These are phyloP conservation scores for Arachnopeziza araneosa DNA, from an alignment of 2,329 filamentous ascomycete species.

Conservation along the genomic window DNA sequence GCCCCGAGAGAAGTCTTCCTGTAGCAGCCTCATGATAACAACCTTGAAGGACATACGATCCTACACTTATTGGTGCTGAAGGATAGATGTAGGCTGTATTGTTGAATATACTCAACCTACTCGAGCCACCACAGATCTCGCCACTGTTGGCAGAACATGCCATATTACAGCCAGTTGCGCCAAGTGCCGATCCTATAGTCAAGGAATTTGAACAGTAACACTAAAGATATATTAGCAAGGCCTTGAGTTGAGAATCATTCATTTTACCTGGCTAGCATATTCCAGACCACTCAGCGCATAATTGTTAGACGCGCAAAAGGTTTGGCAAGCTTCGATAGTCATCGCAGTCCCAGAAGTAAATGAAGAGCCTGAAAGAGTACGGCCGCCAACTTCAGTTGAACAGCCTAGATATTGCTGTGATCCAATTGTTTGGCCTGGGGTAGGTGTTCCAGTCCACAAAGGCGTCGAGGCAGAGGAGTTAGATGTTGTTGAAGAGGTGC, in stretches of 20 bases:
- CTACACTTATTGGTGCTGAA: slow-evolving; percentile 10
- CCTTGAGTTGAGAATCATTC: neutral
- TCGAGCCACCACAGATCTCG: slow-evolving; percentile 19
- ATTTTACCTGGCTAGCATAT: slow-evolving; percentile 1
- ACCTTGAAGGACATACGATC: slow-evolving; percentile 21
- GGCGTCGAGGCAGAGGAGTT: slow-evolving; percentile 36
- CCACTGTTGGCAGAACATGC: slow-evolving; percentile 16
- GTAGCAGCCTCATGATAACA: slow-evolving; percentile 26
- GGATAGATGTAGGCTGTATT: slow-evolving; percentile 12
- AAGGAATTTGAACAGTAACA: slow-evolving; percentile 20
- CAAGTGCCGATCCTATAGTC: neutral
- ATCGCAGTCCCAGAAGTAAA: slow-evolving; percentile 7
- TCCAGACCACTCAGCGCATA: slow-evolving; percentile 18
- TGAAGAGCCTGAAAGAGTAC: slow-evolving; percentile 19
- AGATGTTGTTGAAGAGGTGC: slow-evolving; percentile 38
- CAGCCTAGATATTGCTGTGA: slow-evolving; percentile 26
- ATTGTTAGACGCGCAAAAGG: slow-evolving; percentile 11
- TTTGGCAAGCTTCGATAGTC: slow-evolving; percentile 18
- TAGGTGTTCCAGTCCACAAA: slow-evolving; percentile 17
- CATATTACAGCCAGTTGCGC: slow-evolving; percentile 14
- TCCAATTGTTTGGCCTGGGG: slow-evolving; percentile 20
- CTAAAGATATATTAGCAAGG: slow-evolving; percentile 4
- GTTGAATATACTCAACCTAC: slow-evolving; percentile 10
- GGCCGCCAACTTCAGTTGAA: slow-evolving; percentile 22
- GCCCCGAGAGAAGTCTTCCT: slow-evolving; percentile 15